Evolutionary conservation across 2,329 filamentous ascomycete genomes (phyloP).

Genomic region (Beauveria brongniartii): DNA sequence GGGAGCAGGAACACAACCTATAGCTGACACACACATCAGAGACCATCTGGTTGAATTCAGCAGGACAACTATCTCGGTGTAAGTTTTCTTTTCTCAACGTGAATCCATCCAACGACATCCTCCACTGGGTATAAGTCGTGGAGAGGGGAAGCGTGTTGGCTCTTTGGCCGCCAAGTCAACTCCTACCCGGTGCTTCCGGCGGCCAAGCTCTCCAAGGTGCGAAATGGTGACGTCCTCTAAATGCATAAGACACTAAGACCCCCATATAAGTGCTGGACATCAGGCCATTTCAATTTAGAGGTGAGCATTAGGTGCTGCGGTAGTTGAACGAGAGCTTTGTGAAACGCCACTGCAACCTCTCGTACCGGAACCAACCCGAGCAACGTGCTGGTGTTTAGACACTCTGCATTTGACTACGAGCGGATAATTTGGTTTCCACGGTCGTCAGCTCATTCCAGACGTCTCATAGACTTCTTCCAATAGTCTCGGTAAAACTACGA

Average conservation of each 20-base stretch:
- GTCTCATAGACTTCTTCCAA: no score
- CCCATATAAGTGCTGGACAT: conserved; percentile 10
- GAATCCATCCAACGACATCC: no score
- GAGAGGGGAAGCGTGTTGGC: neutral
- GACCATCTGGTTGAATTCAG: no score
- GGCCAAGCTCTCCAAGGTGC: neutral
- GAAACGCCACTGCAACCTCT: conserved; percentile 27
- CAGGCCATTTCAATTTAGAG: conserved; percentile 16
- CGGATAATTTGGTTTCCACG: no score
- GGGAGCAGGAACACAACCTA: neutral
- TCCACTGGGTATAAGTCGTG: neutral
- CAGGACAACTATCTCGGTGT: no score
- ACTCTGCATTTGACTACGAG: no score
- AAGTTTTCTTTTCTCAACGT: no score
- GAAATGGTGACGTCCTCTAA: conserved; percentile 12
- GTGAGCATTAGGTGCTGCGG: conserved; percentile 28
- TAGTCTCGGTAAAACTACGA: no score
- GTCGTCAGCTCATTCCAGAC: no score
- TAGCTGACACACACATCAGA: no score
- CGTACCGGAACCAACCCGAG: conserved; percentile 19
- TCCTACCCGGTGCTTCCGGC: conserved; percentile 15
- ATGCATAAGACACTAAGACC: conserved; percentile 6
- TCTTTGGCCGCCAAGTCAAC: conserved; percentile 11
- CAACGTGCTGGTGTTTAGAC: no score
- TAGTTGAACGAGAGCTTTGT: conserved; percentile 18